Conservation (phyloP, 352 stramenopile genomes). For the Aphanomyces cochlioides region DNA sequence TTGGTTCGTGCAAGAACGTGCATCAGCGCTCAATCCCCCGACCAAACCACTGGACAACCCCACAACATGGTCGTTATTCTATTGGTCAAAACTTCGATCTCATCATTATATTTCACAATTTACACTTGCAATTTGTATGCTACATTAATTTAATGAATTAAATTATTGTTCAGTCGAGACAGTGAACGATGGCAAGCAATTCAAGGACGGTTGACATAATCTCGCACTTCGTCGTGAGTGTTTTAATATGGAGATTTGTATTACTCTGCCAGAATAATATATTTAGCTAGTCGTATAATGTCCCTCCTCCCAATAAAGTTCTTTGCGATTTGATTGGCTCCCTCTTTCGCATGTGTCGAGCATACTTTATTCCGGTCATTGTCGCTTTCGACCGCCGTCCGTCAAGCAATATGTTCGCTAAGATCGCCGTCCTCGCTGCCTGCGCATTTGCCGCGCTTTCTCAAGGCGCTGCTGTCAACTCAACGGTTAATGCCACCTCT, state of each 20-base stretch:
- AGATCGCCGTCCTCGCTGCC: conserved; percentile 15
- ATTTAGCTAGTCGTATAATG: not conserved
- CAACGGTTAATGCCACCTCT: not conserved
- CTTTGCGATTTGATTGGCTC: not conserved
- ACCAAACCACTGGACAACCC: too few species aligned
- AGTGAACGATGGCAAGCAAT: too few species aligned
- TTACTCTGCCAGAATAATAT: too few species aligned
- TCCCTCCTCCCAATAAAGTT: not conserved
- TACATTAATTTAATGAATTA: not conserved
- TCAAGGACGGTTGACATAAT: too few species aligned
- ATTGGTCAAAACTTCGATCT: not conserved
- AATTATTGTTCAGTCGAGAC: not conserved
- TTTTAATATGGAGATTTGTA: too few species aligned
- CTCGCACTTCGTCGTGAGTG: too few species aligned
- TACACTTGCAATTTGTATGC: not conserved
- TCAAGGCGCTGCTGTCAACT: not conserved
- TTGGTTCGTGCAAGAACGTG: too few species aligned
- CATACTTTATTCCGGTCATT: not conserved
- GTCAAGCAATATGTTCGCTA: conserved; percentile 10
- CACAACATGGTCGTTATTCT: not conserved
- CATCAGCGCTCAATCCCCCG: too few species aligned
- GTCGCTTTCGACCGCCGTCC: not conserved
- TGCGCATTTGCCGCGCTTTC: not conserved
- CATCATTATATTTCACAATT: conserved; percentile 3
- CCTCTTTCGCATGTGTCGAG: not conserved